phyloP scores from a whole-genome alignment of 2,329 filamentous ascomycete genomes.

The Arthrobotrys pseudoclavata region DNA sequence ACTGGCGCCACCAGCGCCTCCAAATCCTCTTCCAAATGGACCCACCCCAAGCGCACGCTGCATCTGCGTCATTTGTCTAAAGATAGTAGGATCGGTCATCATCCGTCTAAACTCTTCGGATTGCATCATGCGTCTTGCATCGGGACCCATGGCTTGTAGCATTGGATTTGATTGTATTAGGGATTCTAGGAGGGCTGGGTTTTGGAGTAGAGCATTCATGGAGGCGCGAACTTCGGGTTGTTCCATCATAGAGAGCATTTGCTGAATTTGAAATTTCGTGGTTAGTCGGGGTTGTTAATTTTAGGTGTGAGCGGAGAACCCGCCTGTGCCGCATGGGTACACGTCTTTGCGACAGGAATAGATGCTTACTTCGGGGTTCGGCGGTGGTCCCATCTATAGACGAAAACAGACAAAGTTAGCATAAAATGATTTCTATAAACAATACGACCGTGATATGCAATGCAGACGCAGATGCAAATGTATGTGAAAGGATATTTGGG shows the following conservation, averaged over 20 bases:
- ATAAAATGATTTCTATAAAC: conserved; percentile 30
- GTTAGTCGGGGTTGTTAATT: conserved; percentile 19
- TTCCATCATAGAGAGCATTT: conserved; percentile 85
- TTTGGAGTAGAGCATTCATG: conserved; percentile 95
- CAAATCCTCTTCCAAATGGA: conserved; percentile 69
- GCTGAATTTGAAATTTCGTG: conserved; percentile 61
- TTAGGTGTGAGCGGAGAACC: background rate
- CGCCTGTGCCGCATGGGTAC: conserved; percentile 6
- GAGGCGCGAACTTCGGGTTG: conserved; percentile 88
- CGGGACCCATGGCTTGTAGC: conserved; percentile 77
- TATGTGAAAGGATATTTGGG: background rate
- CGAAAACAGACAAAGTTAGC: conserved; percentile 39
- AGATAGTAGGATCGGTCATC: conserved; percentile 89
- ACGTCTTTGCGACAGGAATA: conserved; percentile 16
- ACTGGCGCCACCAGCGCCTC: conserved; percentile 66
- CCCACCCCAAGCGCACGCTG: conserved; percentile 73
- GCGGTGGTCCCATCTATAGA: conserved; percentile 87
- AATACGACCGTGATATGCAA: conserved; percentile 5
- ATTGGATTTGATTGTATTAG: conserved; percentile 93
- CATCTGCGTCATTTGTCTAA: conserved; percentile 86
- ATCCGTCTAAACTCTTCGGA: conserved; percentile 90
- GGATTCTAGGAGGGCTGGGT: conserved; percentile 93
- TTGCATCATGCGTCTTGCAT: conserved; percentile 85
- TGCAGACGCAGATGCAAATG: conserved; percentile 9
- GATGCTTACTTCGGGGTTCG: conserved; percentile 74